Evolutionary conservation across 2,329 filamentous ascomycete genomes (phyloP).

Genomic region (Huntiella bhutanensis): DNA sequence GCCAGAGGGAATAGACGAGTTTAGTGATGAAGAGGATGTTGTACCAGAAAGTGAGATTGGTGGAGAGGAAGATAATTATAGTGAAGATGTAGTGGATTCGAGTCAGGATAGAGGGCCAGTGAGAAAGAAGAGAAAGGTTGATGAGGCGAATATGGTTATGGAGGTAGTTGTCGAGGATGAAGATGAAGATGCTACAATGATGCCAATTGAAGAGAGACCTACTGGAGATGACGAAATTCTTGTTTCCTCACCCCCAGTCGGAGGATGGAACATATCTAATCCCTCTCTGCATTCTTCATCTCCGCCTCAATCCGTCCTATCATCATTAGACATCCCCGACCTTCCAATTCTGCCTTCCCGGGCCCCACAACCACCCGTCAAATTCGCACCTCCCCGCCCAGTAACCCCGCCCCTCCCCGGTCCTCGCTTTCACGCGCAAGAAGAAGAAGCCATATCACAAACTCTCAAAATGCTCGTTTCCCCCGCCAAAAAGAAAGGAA

Average conservation of each 20-base stretch:
- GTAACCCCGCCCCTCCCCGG: conserved; percentile 19
- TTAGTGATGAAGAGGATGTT: not conserved
- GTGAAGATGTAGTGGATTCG: conserved; percentile 14
- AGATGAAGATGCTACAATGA: not conserved
- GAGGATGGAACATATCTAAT: too few relatives aligned
- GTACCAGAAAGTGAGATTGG: conserved; percentile 14
- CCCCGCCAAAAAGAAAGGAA: conserved; percentile 8
- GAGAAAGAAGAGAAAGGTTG: conserved; percentile 2
- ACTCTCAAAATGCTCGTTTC: not conserved
- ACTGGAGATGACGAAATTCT: not conserved
- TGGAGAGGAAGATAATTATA: not conserved
- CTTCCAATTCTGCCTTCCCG: too few relatives aligned
- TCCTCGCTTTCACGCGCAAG: conserved; percentile 21
- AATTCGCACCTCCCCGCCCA: conserved; percentile 3
- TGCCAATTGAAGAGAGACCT: not conserved
- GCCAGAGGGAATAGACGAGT: conserved; percentile 6
- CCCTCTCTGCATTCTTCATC: too few relatives aligned
- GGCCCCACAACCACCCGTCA: not conserved
- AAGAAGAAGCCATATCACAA: not conserved
- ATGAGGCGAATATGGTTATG: not conserved
- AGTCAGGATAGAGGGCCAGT: conserved; percentile 9
- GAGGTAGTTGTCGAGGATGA: not conserved
- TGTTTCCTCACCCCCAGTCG: too few relatives aligned
- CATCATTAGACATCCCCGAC: too few relatives aligned
- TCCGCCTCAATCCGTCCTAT: too few relatives aligned